Evolutionary conservation across 345 rosid species (phyloP), one percentile per base, ranked within the genome.

Genomic region (Rubroshorea leprosula): DNA sequence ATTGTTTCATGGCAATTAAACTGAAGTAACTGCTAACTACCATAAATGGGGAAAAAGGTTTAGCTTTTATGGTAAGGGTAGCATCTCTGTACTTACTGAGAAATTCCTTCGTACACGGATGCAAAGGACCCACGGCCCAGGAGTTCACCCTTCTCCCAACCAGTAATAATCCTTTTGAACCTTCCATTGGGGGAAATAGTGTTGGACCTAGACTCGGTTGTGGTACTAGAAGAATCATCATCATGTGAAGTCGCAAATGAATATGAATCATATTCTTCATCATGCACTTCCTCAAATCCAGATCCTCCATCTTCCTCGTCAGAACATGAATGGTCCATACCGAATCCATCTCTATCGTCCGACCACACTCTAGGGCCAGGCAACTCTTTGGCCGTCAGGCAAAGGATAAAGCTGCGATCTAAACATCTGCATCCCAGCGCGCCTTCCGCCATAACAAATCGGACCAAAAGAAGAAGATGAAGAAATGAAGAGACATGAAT

Each of bases 101-200:
- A 73, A 49, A 83, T 72, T 50, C 90, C 98, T 70, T 85, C 96
- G 57, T 80, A 88, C 18, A 88, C 98, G 0, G 92, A 77, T 29
- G 96, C 98, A 68, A 91, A 91, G n/a, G 96, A 79, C 41, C 98
- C 96, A 25, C 86, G 78, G 23, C 98, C 95, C 55, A 91, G 72
- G 76, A 82, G 96, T 27, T 70, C 72, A 26, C 92, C 94, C 78
- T 86, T 88, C 58, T 79, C 73, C 98, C 98, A 91, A 44, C 51
- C 41, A 35, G 7, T n/a, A n/a, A n/a, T n/a, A n/a, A n/a, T n/a
- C n/a, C n/a, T n/a, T n/a, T n/a, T n/a, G n/a, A n/a, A n/a, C n/a
- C n/a, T n/a, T n/a, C n/a, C n/a, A n/a, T n/a, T n/a, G n/a, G n/a
- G n/a, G n/a, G n/a, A n/a, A n/a, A n/a, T n/a, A n/a, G n/a, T n/a